A percentile compares a stretch with the other conserved stretches of the same genome.
Conservation (phyloP, 2,329 filamentous ascomycete species). For the Colletotrichum liaoningense region DNA sequence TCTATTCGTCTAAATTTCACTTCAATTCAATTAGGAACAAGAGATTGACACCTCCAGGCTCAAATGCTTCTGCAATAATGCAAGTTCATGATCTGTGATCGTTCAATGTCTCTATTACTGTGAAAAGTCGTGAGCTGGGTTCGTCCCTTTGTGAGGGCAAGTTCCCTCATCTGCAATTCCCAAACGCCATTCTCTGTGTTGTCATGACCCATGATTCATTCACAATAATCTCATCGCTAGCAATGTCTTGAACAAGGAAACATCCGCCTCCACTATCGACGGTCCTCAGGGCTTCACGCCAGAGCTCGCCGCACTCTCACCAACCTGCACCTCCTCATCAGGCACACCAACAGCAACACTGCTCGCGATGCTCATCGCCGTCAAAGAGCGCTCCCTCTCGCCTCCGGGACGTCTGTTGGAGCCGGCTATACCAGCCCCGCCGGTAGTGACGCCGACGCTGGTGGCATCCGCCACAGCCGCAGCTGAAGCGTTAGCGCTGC, state of each 20-base stretch:
- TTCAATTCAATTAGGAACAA: no score
- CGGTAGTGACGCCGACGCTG: constrained; percentile 38
- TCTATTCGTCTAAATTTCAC: no score
- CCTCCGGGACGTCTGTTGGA: constrained; percentile 52
- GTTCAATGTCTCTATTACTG: constrained; percentile 12
- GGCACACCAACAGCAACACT: constrained; percentile 65
- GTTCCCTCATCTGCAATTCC: background rate
- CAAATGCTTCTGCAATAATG: background rate
- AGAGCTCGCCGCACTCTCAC: constrained; percentile 70
- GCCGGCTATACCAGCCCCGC: constrained; percentile 57
- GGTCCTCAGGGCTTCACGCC: constrained; percentile 40
- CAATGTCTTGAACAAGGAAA: constrained; percentile 1
- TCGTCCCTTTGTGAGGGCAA: background rate
- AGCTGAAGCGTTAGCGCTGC: constrained; percentile 54
- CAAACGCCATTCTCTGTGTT: constrained; percentile 19
- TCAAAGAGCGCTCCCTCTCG: constrained; percentile 57
- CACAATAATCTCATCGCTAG: background rate
- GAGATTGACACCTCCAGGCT: no score
- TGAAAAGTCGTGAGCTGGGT: background rate
- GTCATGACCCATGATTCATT: constrained; percentile 22
- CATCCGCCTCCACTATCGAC: background rate
- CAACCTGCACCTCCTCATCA: constrained; percentile 70
- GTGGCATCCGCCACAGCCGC: constrained; percentile 40
- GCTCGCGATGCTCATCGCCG: constrained; percentile 54
- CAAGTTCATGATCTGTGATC: background rate